These are phyloP conservation scores for Phialemoniopsis sp. DNA, from an alignment of 2,329 filamentous ascomycete species.

Conservation along the genomic window DNA sequence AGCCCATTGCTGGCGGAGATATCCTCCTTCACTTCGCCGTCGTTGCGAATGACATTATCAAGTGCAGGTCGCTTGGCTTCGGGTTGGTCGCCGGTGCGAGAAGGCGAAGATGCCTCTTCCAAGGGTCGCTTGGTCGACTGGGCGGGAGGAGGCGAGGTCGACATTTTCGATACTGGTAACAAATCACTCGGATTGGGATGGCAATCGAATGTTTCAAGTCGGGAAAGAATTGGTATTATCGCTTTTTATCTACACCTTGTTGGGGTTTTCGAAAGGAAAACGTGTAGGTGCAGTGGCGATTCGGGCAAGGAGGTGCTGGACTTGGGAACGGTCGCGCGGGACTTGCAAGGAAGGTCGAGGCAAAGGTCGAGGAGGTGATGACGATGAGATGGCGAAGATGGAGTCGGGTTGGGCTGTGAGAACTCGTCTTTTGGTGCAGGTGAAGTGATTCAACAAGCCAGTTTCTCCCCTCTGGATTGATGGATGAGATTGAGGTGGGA, in stretches of 20 bases:
- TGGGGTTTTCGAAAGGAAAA: slow-evolving; percentile 82
- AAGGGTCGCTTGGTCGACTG: slow-evolving; percentile 86
- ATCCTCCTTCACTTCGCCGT: slow-evolving; percentile 46
- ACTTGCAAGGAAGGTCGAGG: slow-evolving; percentile 19
- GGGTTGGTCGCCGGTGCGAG: slow-evolving; percentile 84
- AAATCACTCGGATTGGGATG: slow-evolving; percentile 12
- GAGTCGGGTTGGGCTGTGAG: slow-evolving; percentile 3
- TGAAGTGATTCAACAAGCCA: neutral
- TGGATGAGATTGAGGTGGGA: too few species aligned
- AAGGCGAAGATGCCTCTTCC: slow-evolving; percentile 94
- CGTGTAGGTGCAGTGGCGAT: slow-evolving; percentile 75
- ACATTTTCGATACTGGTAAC: slow-evolving; percentile 56
- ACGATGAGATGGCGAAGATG: slow-evolving; percentile 3
- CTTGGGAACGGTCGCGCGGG: slow-evolving; percentile 12
- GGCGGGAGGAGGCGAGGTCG: slow-evolving; percentile 63
- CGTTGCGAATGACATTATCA: slow-evolving; percentile 80
- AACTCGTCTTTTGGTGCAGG: slow-evolving; percentile 5
- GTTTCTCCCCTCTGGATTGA: too few species aligned
- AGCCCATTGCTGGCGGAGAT: slow-evolving; percentile 30
- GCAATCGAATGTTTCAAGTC: slow-evolving; percentile 9
- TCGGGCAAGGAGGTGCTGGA: slow-evolving; percentile 26
- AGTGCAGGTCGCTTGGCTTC: slow-evolving; percentile 96
- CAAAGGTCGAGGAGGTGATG: slow-evolving; percentile 21
- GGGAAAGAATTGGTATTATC: slow-evolving; percentile 25
- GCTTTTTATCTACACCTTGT: slow-evolving; percentile 74